These are phyloP conservation scores for Acanthamoeba triangularis DNA, from an alignment of 208 protist species.

Conservation along the genomic window DNA sequence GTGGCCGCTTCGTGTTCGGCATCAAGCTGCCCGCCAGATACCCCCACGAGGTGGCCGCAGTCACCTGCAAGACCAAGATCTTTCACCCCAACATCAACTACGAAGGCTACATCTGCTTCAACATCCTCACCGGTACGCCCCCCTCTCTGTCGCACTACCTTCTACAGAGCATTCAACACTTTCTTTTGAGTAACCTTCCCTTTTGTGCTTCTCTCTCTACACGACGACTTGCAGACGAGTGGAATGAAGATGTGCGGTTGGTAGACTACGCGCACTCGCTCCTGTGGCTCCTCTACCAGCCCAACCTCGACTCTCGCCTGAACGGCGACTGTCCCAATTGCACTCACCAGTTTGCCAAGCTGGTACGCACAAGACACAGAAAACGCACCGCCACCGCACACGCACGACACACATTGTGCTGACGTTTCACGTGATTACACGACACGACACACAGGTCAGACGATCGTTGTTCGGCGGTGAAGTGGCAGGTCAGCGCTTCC, in stretches of 20 bases:
- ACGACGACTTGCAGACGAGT: too few species aligned
- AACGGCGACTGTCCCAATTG: background rate
- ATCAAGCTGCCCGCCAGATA: background rate
- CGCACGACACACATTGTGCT: too few species aligned
- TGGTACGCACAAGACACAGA: background rate
- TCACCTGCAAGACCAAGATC: slow-evolving; percentile 52
- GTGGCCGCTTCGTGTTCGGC: background rate
- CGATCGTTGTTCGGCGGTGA: background rate
- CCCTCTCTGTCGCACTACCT: background rate
- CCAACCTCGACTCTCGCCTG: slow-evolving; percentile 63
- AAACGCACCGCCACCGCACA: background rate
- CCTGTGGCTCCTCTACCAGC: slow-evolving; percentile 73
- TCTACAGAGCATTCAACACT: too few species aligned
- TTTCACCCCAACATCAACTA: slow-evolving; percentile 72
- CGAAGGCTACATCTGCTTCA: slow-evolving; percentile 54
- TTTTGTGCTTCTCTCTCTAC: background rate
- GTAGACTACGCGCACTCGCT: slow-evolving; percentile 64
- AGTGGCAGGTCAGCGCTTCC: background rate
- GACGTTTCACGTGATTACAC: too few species aligned
- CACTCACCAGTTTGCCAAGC: background rate
- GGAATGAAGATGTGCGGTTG: background rate
- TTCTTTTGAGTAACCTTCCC: too few species aligned
- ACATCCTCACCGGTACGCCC: slow-evolving; percentile 53
- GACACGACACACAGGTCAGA: too few species aligned
- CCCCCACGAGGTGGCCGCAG: background rate